Evolutionary conservation across 2,329 filamentous ascomycete species (phyloP).

Genomic region (Trichoderma citrinoviride): DNA sequence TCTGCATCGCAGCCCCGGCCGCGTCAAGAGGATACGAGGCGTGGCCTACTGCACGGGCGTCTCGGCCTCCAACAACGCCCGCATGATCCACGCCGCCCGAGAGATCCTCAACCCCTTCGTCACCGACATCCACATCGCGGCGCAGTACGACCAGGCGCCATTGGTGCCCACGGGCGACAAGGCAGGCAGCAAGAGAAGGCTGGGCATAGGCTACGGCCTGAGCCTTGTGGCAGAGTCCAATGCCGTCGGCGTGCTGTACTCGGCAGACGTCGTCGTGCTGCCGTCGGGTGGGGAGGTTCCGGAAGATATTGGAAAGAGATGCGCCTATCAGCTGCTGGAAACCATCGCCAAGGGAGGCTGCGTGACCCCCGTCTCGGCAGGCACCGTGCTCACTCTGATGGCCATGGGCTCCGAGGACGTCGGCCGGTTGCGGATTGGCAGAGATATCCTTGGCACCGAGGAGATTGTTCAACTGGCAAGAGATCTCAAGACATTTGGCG

Average conservation of each 20-base stretch:
- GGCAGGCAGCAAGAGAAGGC: conserved; percentile 56
- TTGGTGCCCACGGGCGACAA: conserved; percentile 55
- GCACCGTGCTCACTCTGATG: conserved; percentile 83
- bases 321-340: conserved; percentile 86
- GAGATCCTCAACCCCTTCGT: conserved; percentile 83
- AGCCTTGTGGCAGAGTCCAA: conserved; percentile 91
- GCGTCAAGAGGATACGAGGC: conserved; percentile 83
- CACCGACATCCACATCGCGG: conserved; percentile 86
- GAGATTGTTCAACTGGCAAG: conserved; percentile 76
- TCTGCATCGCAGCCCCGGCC: conserved; percentile 73
- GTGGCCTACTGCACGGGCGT: conserved; percentile 94
- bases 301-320: conserved; percentile 85
- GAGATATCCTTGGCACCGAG: conserved; percentile 77
- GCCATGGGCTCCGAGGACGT: conserved; percentile 98
- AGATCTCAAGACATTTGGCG: conserved; percentile 85
- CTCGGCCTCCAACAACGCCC: conserved; percentile 85
- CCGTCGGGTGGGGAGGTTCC: conserved; percentile 78
- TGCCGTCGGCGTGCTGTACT: conserved; percentile 75
- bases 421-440: conserved; percentile 77
- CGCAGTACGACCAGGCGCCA: conserved; percentile 68
- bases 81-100: conserved; percentile 89
- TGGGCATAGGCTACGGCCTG: conserved; percentile 88
- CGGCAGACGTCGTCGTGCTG: conserved; percentile 75
- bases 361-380: conserved; percentile 67
- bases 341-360: conserved; percentile 79